Conservation (phyloP, 495 filamentous ascomycete genomes). For the Penicillium desertorum region DNA sequence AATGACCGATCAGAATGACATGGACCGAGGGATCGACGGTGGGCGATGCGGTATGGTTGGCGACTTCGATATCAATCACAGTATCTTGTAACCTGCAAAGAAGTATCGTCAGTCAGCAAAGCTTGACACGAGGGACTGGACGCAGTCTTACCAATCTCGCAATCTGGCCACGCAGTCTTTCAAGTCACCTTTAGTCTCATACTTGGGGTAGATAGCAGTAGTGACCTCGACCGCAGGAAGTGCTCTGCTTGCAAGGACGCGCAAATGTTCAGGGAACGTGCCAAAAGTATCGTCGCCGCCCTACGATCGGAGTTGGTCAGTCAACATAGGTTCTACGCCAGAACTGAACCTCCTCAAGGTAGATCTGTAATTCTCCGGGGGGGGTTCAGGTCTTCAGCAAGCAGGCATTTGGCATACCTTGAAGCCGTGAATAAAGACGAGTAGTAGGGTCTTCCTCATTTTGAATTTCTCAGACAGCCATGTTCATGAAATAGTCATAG, state of each 20-base stretch:
- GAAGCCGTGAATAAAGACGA: constrained; percentile 97
- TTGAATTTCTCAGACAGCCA: constrained; percentile 5
- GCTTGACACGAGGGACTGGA: not conserved
- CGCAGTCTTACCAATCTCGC: constrained; percentile 71
- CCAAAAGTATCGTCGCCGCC: constrained; percentile 88
- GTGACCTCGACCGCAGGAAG: constrained; percentile 72
- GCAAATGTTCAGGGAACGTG: constrained; percentile 72
- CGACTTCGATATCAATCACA: constrained; percentile 93
- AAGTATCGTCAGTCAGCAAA: constrained; percentile 1
- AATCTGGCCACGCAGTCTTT: constrained; percentile 76
- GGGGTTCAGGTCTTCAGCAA: constrained; percentile 3
- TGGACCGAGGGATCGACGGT: constrained; percentile 87
- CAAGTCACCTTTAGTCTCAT: constrained; percentile 87
- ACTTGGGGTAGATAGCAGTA: constrained; percentile 80
- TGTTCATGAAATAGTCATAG: not conserved
- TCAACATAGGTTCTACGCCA: not conserved
- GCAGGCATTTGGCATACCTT: constrained; percentile 59
- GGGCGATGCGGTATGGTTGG: constrained; percentile 74
- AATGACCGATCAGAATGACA: constrained; percentile 83
- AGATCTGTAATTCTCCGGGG: constrained; percentile 13
- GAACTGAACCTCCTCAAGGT: not conserved
- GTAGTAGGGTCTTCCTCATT: constrained; percentile 86
- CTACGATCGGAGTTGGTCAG: constrained; percentile 41
- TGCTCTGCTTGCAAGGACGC: constrained; percentile 62
- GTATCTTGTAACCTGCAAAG: constrained; percentile 74